Evolutionary conservation across 2,329 filamentous ascomycete species (phyloP).

Genomic region (Diplodia seriata): DNA sequence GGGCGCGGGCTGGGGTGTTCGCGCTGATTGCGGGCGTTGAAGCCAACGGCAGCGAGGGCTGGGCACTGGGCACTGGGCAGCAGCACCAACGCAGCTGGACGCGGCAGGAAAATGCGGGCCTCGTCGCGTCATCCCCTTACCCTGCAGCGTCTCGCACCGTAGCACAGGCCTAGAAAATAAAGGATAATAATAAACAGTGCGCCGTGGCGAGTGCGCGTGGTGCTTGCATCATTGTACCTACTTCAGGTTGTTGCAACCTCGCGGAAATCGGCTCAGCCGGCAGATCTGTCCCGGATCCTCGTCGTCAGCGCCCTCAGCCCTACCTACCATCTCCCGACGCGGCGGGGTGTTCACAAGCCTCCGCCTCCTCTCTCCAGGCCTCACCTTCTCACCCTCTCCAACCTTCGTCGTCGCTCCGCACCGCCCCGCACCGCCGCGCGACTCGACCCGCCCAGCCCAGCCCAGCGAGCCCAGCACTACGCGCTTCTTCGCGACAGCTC

Average conservation of each 20-base stretch:
- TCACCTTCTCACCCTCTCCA: not conserved
- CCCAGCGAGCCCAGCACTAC: not conserved
- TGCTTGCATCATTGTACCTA: not conserved
- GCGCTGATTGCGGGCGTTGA: conserved; percentile 2
- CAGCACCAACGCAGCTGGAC: not conserved
- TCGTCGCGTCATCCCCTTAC: conserved; percentile 17
- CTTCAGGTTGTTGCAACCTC: not conserved
- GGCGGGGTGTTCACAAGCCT: conserved; percentile 23
- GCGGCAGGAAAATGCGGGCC: not conserved
- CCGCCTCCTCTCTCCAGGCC: conserved; percentile 2
- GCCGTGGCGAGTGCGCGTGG: not conserved
- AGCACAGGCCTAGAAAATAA: not conserved
- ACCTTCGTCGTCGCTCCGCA: not conserved
- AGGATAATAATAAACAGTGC: conserved; percentile 5
- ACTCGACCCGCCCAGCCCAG: not conserved
- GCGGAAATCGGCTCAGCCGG: conserved; percentile 29
- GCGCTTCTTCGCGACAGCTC: conserved; percentile 1
- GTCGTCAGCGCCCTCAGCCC: conserved; percentile 29
- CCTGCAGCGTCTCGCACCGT: not conserved
- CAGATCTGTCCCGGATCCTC: conserved; percentile 30
- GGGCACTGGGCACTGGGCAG: not conserved
- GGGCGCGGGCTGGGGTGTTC: conserved; percentile 19
- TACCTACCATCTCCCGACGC: conserved; percentile 22
- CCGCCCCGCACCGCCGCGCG: not conserved
- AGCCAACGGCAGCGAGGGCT: conserved; percentile 11